Conservation (phyloP, 129 eudicot genomes). For the Ambrosia artemisiifolia region DNA sequence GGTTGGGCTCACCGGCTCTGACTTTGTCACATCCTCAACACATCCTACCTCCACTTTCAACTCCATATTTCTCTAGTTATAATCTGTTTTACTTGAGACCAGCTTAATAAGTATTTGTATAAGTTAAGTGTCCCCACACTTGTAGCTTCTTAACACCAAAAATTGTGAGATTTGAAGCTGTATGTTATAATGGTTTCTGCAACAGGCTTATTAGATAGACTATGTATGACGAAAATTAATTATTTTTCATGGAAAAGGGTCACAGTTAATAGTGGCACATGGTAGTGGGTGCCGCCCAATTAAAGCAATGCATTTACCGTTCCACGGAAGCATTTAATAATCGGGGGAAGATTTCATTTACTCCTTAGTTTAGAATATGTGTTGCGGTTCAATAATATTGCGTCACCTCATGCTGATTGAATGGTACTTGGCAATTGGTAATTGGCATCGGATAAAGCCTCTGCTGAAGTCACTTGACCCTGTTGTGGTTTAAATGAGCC, state of each 20-base stretch:
- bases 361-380: no score
- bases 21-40: slow-evolving; percentile 23
- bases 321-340: slow-evolving; percentile 11
- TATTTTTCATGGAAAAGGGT: slow-evolving; percentile 1
- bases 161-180: neutral
- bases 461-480: no score
- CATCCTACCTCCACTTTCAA: slow-evolving; percentile 31
- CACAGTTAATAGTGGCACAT: slow-evolving; percentile 18
- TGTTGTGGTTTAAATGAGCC: no score
- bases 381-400: no score
- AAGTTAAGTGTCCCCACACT: neutral
- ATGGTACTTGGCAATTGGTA: no score
- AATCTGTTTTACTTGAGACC: neutral
- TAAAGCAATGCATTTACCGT: slow-evolving; percentile 19
- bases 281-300: slow-evolving; percentile 35
- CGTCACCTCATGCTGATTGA: no score
- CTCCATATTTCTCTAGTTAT: slow-evolving; percentile 15
- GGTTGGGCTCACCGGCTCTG: slow-evolving; percentile 64
- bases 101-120: neutral
- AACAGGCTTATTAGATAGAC: neutral
- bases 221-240: neutral
- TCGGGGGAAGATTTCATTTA: neutral
- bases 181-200: neutral
- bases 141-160: no score
- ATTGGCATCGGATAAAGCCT: no score